phyloP scores from a whole-genome alignment of 2,329 filamentous ascomycete species.

The Orbilia brochopaga region DNA sequence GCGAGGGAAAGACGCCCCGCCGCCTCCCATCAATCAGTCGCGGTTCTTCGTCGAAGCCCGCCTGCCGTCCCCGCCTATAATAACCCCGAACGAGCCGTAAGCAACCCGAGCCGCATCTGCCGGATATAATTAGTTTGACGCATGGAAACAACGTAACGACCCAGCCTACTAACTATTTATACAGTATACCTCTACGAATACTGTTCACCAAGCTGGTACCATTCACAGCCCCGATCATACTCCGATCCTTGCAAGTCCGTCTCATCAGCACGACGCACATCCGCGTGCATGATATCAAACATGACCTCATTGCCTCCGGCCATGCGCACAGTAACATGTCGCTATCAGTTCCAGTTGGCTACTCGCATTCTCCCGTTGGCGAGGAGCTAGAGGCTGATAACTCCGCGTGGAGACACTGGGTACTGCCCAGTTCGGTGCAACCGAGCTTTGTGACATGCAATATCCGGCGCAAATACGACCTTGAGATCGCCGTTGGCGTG shows the following conservation, averaged over 20 bases:
- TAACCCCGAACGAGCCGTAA: conserved; percentile 82
- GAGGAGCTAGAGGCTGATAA: conserved; percentile 74
- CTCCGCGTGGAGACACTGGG: conserved; percentile 72
- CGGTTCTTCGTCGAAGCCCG: conserved; percentile 76
- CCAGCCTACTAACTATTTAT: too few species aligned
- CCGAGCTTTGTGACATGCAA: conserved; percentile 91
- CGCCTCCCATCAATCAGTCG: conserved; percentile 56
- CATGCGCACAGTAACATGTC: conserved; percentile 74
- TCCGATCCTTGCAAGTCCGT: conserved; percentile 80
- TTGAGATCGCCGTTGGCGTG: conserved; percentile 81
- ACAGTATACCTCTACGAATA: conserved; percentile 73
- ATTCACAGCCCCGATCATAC: conserved; percentile 71
- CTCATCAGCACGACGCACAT: conserved; percentile 81
- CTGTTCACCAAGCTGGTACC: conserved; percentile 77
- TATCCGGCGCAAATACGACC: conserved; percentile 77
- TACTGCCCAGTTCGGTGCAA: conserved; percentile 82
- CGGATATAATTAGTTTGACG: neutral
- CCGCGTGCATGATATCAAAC: conserved; percentile 74
- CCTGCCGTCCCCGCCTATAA: conserved; percentile 81
- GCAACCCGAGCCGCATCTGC: neutral
- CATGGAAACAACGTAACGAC: neutral
- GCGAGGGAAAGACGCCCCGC: conserved; percentile 50
- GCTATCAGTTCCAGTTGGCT: conserved; percentile 73
- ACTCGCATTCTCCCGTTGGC: conserved; percentile 65
- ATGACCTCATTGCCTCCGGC: conserved; percentile 76